Conservation (phyloP, 768 basidiomycete species). For the Brasilioporus rufonigricans region DNA sequence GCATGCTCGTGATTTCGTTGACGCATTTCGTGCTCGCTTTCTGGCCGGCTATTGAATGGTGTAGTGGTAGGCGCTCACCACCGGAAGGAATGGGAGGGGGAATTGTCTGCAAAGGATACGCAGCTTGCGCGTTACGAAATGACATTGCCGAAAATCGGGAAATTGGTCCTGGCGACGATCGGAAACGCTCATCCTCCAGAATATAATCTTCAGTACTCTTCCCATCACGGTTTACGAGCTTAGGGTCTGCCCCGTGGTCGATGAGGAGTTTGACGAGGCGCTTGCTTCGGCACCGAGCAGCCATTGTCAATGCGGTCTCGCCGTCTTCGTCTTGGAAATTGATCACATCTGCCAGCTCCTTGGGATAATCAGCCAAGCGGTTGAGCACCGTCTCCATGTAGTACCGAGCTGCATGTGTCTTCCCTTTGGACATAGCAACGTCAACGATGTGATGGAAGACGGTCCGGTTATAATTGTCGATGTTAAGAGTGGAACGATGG, state of each 20-base stretch:
- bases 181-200: conserved; percentile 95
- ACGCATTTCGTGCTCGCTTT: conserved; percentile 82
- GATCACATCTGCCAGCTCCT: conserved; percentile 95
- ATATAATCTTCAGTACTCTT: conserved; percentile 99
- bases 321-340: conserved; percentile 99
- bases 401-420: conserved; percentile 96
- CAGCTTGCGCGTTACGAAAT: conserved; percentile 66
- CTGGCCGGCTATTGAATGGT: conserved; percentile 83
- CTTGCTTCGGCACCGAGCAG: conserved; percentile 92
- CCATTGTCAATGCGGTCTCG: conserved; percentile 95
- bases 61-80: conserved; percentile 70
- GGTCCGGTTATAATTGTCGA: conserved; percentile 96
- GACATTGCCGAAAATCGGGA: conserved; percentile 68
- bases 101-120: conserved; percentile 39
- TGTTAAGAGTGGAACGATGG: conserved; percentile 97
- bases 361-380: conserved; percentile 88
- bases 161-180: conserved; percentile 82
- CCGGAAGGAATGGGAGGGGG: conserved; percentile 44
- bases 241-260: conserved; percentile 95
- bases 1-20: conserved; percentile 80
- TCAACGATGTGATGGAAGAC: conserved; percentile 98
- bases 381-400: conserved; percentile 96
- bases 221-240: conserved; percentile 89
- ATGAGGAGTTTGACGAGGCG: conserved; percentile 93
- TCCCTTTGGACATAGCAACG: conserved; percentile 95